Evolutionary conservation across 257 asterid species (phyloP).

Genomic region (Perilla frutescens): DNA sequence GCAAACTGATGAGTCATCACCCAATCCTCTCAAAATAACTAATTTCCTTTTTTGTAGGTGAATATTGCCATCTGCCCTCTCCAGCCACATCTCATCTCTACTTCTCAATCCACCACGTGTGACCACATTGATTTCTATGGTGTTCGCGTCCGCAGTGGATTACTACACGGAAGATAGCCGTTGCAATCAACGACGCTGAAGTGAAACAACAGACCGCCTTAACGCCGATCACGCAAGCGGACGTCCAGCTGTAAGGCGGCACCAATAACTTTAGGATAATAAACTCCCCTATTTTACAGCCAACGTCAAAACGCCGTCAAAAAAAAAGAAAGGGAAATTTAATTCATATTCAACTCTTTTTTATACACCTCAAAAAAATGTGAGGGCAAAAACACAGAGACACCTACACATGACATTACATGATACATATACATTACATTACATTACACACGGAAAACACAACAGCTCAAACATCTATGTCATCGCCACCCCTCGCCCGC

Average conservation of each 20-base stretch:
- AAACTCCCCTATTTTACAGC: background rate
- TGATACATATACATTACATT: no score
- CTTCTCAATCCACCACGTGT: background rate
- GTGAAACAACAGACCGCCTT: constrained; percentile 19
- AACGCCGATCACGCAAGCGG: constrained; percentile 16
- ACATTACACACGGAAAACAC: background rate
- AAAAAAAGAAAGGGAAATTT: background rate
- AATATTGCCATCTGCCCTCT: constrained; percentile 28
- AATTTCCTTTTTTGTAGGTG: constrained; percentile 32
- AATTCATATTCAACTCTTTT: background rate
- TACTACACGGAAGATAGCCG: background rate
- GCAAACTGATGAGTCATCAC: constrained; percentile 29
- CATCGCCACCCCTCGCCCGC: constrained; percentile 25
- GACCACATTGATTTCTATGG: background rate
- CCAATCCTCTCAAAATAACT: background rate
- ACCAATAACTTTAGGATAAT: background rate
- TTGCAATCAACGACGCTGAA: background rate
- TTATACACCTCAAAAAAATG: constrained; percentile 35
- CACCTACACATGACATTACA: background rate
- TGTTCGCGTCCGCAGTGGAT: constrained; percentile 25
- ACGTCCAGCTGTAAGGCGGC: constrained; percentile 38
- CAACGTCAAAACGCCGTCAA: constrained; percentile 38
- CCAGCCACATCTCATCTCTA: background rate
- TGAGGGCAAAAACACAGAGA: constrained; percentile 26
- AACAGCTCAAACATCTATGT: constrained; percentile 34